Evolutionary conservation across 1,139 yeast species (phyloP).

Genomic region (Tardiomyces blankii): DNA sequence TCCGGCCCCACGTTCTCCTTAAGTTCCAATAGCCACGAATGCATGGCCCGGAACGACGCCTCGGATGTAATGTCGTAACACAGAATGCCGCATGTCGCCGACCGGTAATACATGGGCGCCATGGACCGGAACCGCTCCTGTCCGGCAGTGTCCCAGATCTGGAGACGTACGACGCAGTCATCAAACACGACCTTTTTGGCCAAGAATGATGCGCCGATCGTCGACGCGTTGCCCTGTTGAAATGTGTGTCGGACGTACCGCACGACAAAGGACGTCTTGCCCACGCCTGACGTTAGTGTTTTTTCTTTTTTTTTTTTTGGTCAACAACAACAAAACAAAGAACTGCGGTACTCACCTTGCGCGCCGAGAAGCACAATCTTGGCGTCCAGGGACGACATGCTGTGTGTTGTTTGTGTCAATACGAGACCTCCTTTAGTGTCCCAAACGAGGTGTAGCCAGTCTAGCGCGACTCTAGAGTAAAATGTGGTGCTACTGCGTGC

Average conservation of each 20-base stretch:
- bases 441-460: no score
- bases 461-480: no score
- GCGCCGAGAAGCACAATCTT: conserved; percentile 88
- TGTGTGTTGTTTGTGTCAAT: conserved; percentile 1
- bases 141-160: conserved; percentile 99
- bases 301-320: no score
- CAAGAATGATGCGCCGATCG: conserved; percentile 94
- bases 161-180: conserved; percentile 84
- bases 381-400: conserved; percentile 54
- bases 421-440: no score
- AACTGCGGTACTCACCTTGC: conserved; percentile 38
- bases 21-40: conserved; percentile 96
- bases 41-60: conserved; percentile 91
- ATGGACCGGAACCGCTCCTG: conserved; percentile 94
- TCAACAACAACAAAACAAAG: no score
- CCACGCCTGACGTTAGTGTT: conserved; percentile 49
- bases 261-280: conserved; percentile 85
- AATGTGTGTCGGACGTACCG: conserved; percentile 93
- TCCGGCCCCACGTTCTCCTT: conserved; percentile 64
- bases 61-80: conserved; percentile 96
- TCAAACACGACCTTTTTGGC: conserved; percentile 92
- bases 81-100: conserved; percentile 96
- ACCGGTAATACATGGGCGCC: conserved; percentile 97
- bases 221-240: conserved; percentile 94
- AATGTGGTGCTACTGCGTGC: no score